Evolutionary conservation across 805 yeast species (phyloP), one percentile per base, ranked within the genome.

Genomic region (Ogataea wickerhamii): DNA sequence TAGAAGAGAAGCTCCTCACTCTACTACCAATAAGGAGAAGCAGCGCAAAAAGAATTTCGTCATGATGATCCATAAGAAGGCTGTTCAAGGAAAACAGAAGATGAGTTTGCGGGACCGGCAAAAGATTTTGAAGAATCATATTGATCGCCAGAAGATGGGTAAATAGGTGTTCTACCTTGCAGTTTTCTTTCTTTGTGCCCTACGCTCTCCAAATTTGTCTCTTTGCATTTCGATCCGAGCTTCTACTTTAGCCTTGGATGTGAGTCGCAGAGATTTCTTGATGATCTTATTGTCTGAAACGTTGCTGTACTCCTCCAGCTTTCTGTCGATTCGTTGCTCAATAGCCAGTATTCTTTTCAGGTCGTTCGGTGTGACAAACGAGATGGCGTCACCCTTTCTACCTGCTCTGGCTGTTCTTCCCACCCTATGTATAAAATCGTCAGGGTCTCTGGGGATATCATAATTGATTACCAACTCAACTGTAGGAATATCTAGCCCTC

Each of bases 401-500:
- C 98, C 98, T 2, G 98, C 98, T 74, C 98, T 84, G 7, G 98
- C 98, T 23, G 96, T 88, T 69, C 97, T 82, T 40, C 97, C 97
- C 23, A 89, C 96, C 63, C 95, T 70, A 60, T 84, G 94, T 49
- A 84, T 80, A 53, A 82, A 84, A 8, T 88, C 86, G 59, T 84
- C 86, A 4, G 91, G 84, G 56, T 84, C 93, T 17, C 87, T 80
- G 19, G 94, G 93, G 37, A 84, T 78, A 57, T 84, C 93, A 51
- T 79, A 84, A 57, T 84, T 84, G 31, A 84, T 67, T 26, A 84
- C 93, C 42, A 82, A 63, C 55, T 82, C 91, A 34, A 84, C 93
- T 17, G 78, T 68, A 10, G 94, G 91, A 38, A 84, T 84, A 72
- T 84, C 94, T 53, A 84, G 71, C 43, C 94, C 94, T 71, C 94